Evolutionary conservation across 164 flowering plant genomes (phyloP).

Genomic region (Buxus sempervirens): DNA sequence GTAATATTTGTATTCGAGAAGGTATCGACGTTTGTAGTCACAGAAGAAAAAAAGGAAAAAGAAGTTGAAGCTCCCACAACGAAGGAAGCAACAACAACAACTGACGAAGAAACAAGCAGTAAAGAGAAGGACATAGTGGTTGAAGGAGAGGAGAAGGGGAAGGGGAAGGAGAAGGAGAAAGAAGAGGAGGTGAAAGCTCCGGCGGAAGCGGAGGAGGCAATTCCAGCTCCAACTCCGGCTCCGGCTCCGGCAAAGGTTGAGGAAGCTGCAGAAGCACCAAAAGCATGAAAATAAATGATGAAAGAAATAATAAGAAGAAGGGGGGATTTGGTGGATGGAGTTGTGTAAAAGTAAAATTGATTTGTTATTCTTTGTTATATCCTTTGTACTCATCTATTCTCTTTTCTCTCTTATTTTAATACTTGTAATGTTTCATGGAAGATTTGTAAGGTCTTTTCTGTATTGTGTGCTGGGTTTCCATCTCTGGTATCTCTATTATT

Average conservation of each 20-base stretch:
- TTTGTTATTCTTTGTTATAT: conserved; percentile 20
- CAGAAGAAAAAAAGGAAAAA: conserved; percentile 53
- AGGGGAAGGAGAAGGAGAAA: conserved; percentile 32
- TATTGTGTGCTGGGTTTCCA: background rate
- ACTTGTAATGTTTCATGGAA: background rate
- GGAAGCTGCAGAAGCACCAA: conserved; percentile 18
- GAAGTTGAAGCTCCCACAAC: conserved; percentile 13
- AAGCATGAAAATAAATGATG: conserved; percentile 6
- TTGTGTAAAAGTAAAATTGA: conserved; percentile 6
- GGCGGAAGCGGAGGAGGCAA: conserved; percentile 9
- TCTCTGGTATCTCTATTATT: background rate
- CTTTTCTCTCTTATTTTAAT: background rate
- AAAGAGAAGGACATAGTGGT: conserved; percentile 34
- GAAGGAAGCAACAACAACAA: conserved; percentile 1
- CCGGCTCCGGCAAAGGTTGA: conserved; percentile 14
- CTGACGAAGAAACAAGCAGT: conserved; percentile 20
- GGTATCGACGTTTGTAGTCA: conserved; percentile 55
- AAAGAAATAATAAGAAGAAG: no score
- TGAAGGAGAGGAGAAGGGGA: conserved; percentile 35
- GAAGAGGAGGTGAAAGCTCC: conserved; percentile 17
- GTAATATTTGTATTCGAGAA: conserved; percentile 74
- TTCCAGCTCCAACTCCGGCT: background rate
- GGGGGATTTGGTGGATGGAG: background rate
- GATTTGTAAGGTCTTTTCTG: no score
- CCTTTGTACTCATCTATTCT: no score